These are phyloP conservation scores for Aspergillus fumigatus DNA, from an alignment of 2,329 filamentous ascomycete species.

Conservation along the genomic window DNA sequence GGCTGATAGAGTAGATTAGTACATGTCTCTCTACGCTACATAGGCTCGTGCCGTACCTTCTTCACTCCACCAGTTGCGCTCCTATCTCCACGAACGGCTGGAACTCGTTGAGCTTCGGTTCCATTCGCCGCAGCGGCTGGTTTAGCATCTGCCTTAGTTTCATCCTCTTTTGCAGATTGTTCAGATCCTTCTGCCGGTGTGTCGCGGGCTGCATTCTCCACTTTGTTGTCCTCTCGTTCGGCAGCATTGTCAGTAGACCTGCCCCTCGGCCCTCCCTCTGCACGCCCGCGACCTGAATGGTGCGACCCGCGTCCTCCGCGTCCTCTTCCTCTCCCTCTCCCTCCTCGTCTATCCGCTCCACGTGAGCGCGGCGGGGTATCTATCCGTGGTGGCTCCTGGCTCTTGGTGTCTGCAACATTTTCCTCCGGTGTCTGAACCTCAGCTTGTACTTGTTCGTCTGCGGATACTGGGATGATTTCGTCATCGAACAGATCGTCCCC, in stretches of 20 bases:
- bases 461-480: slow-evolving; percentile 44
- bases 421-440: slow-evolving; percentile 14
- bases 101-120: slow-evolving; percentile 24
- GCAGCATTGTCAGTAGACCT: slow-evolving; percentile 13
- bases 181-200: slow-evolving; percentile 7
- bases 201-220: slow-evolving; percentile 14
- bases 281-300: slow-evolving; percentile 15
- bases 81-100: slow-evolving; percentile 52
- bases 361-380: slow-evolving; percentile 26
- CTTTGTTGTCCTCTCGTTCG: slow-evolving; percentile 8
- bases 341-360: slow-evolving; percentile 28
- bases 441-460: slow-evolving; percentile 25
- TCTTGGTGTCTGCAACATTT: slow-evolving; percentile 13
- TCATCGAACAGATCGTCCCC: slow-evolving; percentile 50
- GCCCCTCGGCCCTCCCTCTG: slow-evolving; percentile 14
- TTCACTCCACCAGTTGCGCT: slow-evolving; percentile 50
- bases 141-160: slow-evolving; percentile 10
- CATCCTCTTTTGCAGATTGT: slow-evolving; percentile 14
- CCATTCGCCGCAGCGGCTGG: slow-evolving; percentile 18
- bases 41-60: slow-evolving; percentile 30
- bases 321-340: slow-evolving; percentile 27
- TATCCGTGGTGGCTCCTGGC: slow-evolving; percentile 12
- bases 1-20: slow-evolving; percentile 40
- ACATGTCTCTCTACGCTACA: background rate
- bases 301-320: slow-evolving; percentile 22